Base-by-base conservation (phyloP, 2,329 filamentous ascomycete species). In the Fusarium anguioides region DNA sequence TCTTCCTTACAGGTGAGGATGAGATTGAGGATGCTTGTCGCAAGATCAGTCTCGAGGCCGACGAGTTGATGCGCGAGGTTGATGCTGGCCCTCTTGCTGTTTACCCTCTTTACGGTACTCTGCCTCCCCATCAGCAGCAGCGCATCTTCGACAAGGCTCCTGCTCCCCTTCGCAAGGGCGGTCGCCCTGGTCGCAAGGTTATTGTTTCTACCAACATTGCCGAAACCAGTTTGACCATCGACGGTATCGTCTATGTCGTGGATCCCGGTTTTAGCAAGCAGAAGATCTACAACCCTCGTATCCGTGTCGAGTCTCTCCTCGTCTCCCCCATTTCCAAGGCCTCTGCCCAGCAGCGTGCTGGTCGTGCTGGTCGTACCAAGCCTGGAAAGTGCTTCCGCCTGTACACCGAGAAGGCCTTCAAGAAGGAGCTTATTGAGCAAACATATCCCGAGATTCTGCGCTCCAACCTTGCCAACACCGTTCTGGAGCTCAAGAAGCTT, bases 181-280 rank as follows among this genome's bases (percentile, higher is more conserved):
- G 95, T 35, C 87, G 90, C 21, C 92, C 96, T 1, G 96, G 96
- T n/a, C 87, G 96, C 64, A 99, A 99, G 80, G 90, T 90, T 76
- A 96, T 99, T 72, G 87, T 99, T 27, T 93, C 94, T 11, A 99
- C 96, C 69, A 99, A 99, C 79, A 99, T 99, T 79, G 96, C 96
- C 41, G 96, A 99, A 82, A 99, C 96, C 0, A 95, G 91, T 74
- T 87, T 99, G 80, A 99, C 96, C 44, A 99, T 99, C 63, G 96
- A 99, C 76, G 96, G 96, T 77, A 99, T 99, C 67, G 96, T 99
- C 33, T 99, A 97, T 75, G 96, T 99, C 31, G 95, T 99, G n/a
- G 96, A 99, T 75, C 95, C 96, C 4, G 96, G 96, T 33, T 99
- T 99, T 83, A 97, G 94, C 82, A 99, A 99, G 83, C 96, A 99